Evolutionary conservation across 2,329 filamentous ascomycete genomes (phyloP), one percentile per base, ranked within the genome.

Genomic region (Didymella lethalis): DNA sequence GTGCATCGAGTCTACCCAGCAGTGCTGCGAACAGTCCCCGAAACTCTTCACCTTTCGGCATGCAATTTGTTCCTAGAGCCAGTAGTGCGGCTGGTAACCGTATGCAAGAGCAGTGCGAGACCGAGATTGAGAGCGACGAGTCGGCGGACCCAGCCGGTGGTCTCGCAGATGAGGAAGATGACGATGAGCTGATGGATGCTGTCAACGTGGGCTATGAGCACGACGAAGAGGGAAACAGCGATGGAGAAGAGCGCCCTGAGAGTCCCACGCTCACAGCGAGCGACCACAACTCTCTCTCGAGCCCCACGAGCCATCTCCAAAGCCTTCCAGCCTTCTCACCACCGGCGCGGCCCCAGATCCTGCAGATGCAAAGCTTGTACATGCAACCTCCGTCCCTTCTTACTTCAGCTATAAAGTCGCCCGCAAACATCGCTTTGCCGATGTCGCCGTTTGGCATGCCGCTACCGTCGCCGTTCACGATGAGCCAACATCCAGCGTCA

Each of bases 1-100:
- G 91, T 57, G 90, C 92, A 68, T 87, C 84, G 0, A 94, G 91
- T 67, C 78, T 74, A 8, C 70, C 93, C 6, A 82, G 82, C 50
- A 90, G 85, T 63, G 68, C 67, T 18, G 64, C 67, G 4, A 73
- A 70, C 40, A 78, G 74, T 43, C 75, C 76, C 7, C 67, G 76
- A 28, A 77, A 74, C 48, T 76, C 74, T 7, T 76, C 70, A 8
- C 71, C 74, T 11, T 72, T 79, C 78, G 49, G 78, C 41, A 72
- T 75, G 69, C 74, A 75, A 41, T 75, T 72, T 36, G 57, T 69
- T 3, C 70, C 71, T 2, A 62, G 73, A 31, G 65, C 65, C 3
- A 60, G 65, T n/a, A 75, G 70, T 53, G 66, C 74, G 16, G 64
- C 67, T 2, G 70, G 71, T 1, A 66, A 66, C 26, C 68, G 70